Evolutionary conservation across 1,284 basidiomycete species (phyloP).

Genomic region (Malassezia dermatis): DNA sequence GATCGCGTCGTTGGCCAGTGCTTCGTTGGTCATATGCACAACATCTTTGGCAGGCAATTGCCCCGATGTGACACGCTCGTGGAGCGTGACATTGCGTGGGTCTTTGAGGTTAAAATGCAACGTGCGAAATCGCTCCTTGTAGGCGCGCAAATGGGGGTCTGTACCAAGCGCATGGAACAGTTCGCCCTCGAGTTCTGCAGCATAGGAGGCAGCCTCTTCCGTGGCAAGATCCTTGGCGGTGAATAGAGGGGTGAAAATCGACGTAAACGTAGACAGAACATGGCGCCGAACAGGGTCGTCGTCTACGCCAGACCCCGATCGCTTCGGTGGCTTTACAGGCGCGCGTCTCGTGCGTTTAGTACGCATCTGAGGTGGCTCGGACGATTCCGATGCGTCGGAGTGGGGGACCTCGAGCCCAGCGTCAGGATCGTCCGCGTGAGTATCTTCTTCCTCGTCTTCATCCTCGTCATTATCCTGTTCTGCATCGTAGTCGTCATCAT

Average conservation of each 20-base stretch:
- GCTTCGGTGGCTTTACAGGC: not conserved
- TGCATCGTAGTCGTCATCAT: slow-evolving; percentile 1
- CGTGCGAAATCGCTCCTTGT: slow-evolving; percentile 42
- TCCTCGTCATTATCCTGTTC: slow-evolving; percentile 1
- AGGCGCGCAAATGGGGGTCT: slow-evolving; percentile 11
- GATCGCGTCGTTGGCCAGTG: slow-evolving; percentile 42
- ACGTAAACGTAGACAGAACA: slow-evolving; percentile 12
- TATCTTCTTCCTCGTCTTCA: not conserved
- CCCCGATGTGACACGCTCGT: slow-evolving; percentile 32
- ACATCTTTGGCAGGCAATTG: slow-evolving; percentile 28
- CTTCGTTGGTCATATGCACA: slow-evolving; percentile 35
- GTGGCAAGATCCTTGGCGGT: not conserved
- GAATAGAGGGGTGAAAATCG: slow-evolving; percentile 10
- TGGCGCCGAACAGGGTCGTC: slow-evolving; percentile 15
- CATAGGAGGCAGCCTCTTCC: slow-evolving; percentile 1
- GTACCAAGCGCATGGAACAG: slow-evolving; percentile 5
- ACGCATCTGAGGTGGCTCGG: not conserved
- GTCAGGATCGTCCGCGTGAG: not conserved
- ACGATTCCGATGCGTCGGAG: not conserved
- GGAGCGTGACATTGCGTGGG: slow-evolving; percentile 36
- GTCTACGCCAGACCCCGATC: not conserved
- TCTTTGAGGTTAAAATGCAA: slow-evolving; percentile 46
- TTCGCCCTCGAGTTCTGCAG: slow-evolving; percentile 7
- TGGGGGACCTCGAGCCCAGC: not conserved
- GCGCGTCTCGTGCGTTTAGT: not conserved